Base-by-base conservation (phyloP, 768 basidiomycete genomes). In the Lentinus tigrinus region DNA sequence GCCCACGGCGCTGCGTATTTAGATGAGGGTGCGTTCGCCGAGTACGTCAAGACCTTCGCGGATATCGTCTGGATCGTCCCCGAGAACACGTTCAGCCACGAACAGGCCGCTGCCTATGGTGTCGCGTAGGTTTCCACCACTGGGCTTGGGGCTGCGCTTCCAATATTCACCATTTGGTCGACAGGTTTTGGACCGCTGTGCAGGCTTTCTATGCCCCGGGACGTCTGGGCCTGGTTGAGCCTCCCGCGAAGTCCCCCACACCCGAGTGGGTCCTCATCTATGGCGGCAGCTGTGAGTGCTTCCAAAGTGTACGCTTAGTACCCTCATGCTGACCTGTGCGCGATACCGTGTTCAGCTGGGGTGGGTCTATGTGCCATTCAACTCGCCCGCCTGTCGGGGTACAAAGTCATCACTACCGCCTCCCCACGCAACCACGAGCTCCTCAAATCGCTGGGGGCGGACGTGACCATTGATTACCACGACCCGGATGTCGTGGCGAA, bases 361-460 rank as follows among this genome's bases (percentile, higher is more conserved):
- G 74, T 77, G 42, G 77, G 77, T 4, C 60, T 65, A 47, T 73
- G 57, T 48, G 71, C 68, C 2, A 61, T 72, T 47, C 68, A 74
- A 56, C 63, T 75, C 24, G 72, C 71, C n/a, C 64, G 65, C 37
- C 56, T 69, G 7, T 57, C 69, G 0, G 73, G 72, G 3, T 66
- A 66, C 59, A 69, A 70, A 46, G 73, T 76, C 55, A 63, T 74
- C 47, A 66, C 74, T 5, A 70, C 70, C 26, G 67, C 71, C 31
- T 77, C 76, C 1, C 69, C 70, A 8, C 65, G 67, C 39, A 74
- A 75, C 53, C 70, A 68, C 58, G 73, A 70, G 19, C 68, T 77
- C 23, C 64, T 75, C 56, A 73, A 72, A 61, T 63, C 70, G 0
- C 68, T 73, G 47, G 77, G 77, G 11, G 77, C 78, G 11, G 68